Conservation (phyloP, 768 basidiomycete species). For the Amanita fuliginea region DNA sequence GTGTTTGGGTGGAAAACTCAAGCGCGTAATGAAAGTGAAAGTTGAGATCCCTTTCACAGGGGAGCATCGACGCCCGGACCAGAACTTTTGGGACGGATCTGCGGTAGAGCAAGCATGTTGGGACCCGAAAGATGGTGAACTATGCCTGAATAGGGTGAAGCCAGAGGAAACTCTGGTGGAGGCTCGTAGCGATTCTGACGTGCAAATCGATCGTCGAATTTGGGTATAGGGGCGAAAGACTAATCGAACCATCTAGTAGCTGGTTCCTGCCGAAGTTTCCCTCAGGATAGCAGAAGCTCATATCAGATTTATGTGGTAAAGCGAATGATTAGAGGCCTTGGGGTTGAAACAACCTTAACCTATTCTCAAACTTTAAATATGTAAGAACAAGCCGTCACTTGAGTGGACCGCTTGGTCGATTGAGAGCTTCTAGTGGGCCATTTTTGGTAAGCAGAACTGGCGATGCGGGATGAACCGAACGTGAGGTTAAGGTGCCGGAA, state of each 20-base stretch:
- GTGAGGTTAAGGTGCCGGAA: slow-evolving; percentile 69
- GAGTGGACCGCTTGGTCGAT: slow-evolving; percentile 70
- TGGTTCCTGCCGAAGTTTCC: no score
- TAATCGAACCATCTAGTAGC: slow-evolving; percentile 92
- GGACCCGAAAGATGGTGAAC: no score
- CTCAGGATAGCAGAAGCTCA: no score
- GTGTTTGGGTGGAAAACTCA: no score
- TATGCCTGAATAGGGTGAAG: no score
- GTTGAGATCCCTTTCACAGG: no score
- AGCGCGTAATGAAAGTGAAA: no score
- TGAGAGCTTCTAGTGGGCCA: slow-evolving; percentile 75
- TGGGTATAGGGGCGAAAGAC: slow-evolving; percentile 96
- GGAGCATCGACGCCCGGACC: no score
- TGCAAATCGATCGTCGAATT: slow-evolving; percentile 94
- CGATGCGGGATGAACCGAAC: slow-evolving; percentile 64
- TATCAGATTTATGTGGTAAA: no score
- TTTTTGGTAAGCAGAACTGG: slow-evolving; percentile 67
- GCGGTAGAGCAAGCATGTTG: no score
- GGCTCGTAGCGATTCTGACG: slow-evolving; percentile 93
- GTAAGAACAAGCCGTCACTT: no score
- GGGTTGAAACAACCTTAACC: slow-evolving; percentile 84
- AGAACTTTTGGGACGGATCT: no score
- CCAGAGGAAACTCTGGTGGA: slow-evolving; percentile 96
- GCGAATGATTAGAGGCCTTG: slow-evolving; percentile 90
- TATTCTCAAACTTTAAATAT: slow-evolving; percentile 76